phyloP scores from a whole-genome alignment of 495 filamentous ascomycete species.

The Talaromyces borbonicus region DNA sequence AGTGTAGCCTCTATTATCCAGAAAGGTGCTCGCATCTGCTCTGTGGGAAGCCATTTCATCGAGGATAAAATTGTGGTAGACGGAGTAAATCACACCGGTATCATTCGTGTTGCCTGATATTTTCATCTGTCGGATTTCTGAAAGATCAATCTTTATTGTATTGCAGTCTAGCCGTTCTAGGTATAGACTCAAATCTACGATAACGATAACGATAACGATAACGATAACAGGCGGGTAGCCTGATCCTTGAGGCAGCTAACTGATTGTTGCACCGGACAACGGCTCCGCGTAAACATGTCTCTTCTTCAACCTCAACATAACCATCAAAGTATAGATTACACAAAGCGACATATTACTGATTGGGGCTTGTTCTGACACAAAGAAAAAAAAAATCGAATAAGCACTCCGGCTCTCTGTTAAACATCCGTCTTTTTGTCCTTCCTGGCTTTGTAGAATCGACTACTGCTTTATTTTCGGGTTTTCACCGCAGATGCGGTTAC shows the following conservation, averaged over 20 bases:
- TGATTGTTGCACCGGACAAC: slow-evolving; percentile 8
- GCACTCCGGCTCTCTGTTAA: no score
- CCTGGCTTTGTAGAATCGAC: no score
- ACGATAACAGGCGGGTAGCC: not conserved
- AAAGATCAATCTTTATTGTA: not conserved
- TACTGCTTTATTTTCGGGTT: no score
- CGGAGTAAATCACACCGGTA: not conserved
- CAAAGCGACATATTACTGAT: no score
- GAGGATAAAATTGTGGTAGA: not conserved
- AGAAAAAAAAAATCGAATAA: no score
- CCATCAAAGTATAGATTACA: no score
- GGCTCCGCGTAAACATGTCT: slow-evolving; percentile 1
- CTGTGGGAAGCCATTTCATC: slow-evolving; percentile 37
- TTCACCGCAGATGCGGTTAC: slow-evolving; percentile 2
- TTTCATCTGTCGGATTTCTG: no score
- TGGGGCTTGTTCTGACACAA: not conserved
- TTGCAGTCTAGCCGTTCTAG: not conserved
- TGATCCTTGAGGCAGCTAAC: not conserved
- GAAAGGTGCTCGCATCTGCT: slow-evolving; percentile 64
- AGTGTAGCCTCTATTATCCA: slow-evolving; percentile 69
- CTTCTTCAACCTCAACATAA: slow-evolving; percentile 1
- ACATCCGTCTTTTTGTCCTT: no score
- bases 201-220: no score
- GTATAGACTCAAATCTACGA: not conserved
- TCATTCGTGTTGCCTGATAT: no score